A percentile compares a stretch with the other conserved stretches of the same genome.
Evolutionary conservation across 345 rosid species (phyloP).

Genomic region (Pugionium cornutum): DNA sequence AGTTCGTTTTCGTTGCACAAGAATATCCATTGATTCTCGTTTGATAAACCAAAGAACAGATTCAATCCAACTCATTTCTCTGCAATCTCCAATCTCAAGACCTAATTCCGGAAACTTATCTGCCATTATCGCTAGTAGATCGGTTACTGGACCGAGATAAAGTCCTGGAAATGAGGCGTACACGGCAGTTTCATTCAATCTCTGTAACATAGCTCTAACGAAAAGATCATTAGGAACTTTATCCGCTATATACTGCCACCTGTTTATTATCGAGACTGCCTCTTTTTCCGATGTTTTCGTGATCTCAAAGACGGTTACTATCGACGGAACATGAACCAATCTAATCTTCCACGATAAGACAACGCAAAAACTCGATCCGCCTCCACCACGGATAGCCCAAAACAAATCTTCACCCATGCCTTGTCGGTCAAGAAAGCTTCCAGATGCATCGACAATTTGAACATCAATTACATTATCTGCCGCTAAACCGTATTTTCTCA

Average conservation of each 20-base stretch:
- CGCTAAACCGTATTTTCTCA: slow-evolving; percentile 56
- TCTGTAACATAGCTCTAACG: slow-evolving; percentile 29
- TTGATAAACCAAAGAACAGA: slow-evolving; percentile 34
- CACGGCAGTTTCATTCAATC: slow-evolving; percentile 5
- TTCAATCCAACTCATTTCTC: slow-evolving; percentile 55
- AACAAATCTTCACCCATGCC: slow-evolving; percentile 57
- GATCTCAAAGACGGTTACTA: slow-evolving; percentile 49
- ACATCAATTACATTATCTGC: slow-evolving; percentile 58
- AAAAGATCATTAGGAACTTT: slow-evolving; percentile 35
- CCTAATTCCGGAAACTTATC: slow-evolving; percentile 46
- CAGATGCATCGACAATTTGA: slow-evolving; percentile 39
- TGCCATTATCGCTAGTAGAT: slow-evolving; percentile 27
- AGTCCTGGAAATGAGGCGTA: slow-evolving; percentile 39
- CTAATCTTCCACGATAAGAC: slow-evolving; percentile 52
- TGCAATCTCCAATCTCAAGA: slow-evolving; percentile 40
- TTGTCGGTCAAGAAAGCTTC: slow-evolving; percentile 49
- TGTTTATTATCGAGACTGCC: slow-evolving; percentile 39
- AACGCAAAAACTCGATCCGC: slow-evolving; percentile 55
- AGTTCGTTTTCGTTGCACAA: slow-evolving; percentile 26
- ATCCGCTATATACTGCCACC: slow-evolving; percentile 51
- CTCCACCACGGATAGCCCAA: slow-evolving; percentile 66
- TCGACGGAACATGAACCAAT: slow-evolving; percentile 46
- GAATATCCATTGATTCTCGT: slow-evolving; percentile 25
- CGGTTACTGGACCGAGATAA: slow-evolving; percentile 42
- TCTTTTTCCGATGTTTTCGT: slow-evolving; percentile 41